phyloP scores from a whole-genome alignment of 352 stramenopile genomes.

The Thraustotheca clavata region DNA sequence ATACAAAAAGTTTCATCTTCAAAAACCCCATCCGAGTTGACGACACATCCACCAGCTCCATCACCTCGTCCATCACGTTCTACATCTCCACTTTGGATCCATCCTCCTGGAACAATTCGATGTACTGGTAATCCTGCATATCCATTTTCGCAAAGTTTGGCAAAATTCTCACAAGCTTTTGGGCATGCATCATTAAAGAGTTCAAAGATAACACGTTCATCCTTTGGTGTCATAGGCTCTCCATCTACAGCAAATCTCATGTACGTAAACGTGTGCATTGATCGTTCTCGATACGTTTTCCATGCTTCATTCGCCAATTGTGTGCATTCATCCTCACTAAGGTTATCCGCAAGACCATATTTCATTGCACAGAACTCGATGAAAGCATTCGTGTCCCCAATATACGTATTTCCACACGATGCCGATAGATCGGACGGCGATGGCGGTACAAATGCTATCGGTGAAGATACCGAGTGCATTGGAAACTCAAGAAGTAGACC shows the following conservation, averaged over 20 bases:
- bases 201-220: conserved; percentile 50
- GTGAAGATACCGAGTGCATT: background rate
- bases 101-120: conserved; percentile 49
- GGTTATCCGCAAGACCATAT: background rate
- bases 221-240: background rate
- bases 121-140: conserved; percentile 56
- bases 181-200: conserved; percentile 52
- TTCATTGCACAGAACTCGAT: conserved; percentile 15
- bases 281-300: conserved; percentile 5
- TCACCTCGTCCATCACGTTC: conserved; percentile 24
- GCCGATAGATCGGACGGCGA: background rate
- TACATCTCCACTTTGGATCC: conserved; percentile 70
- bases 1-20: conserved; percentile 66
- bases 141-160: conserved; percentile 53
- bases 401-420: conserved; percentile 12
- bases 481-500: conserved; percentile 10
- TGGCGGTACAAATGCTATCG: conserved; percentile 12
- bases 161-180: conserved; percentile 64
- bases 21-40: conserved; percentile 53
- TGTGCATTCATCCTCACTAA: background rate
- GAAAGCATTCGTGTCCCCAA: conserved; percentile 17
- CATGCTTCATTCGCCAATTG: conserved; percentile 9
- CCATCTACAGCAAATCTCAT: conserved; percentile 14
- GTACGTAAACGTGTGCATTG: conserved; percentile 8
- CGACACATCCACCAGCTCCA: conserved; percentile 42